Percentiles rank a stretch among this genome's conserved stretches.
Evolutionary conservation across 768 basidiomycete genomes (phyloP).

Genomic region (Psilocybe tampanensis): DNA sequence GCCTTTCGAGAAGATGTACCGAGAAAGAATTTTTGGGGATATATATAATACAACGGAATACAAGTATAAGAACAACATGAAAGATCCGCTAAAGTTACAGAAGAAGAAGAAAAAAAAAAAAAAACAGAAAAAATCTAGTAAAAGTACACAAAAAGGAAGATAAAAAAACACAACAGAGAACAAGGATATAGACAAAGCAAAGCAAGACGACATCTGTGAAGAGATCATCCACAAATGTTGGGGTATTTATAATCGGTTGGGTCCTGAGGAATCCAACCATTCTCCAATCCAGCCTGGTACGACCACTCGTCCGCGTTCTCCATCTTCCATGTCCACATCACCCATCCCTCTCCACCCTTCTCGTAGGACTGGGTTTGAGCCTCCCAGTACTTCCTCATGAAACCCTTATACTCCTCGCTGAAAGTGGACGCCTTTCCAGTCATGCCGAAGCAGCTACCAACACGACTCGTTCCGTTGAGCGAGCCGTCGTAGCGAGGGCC

Average conservation of each 20-base stretch:
- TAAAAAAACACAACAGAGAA: not conserved
- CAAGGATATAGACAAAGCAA: not conserved
- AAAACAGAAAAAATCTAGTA: not conserved
- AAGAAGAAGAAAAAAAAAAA: not conserved
- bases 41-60: too few relatives aligned
- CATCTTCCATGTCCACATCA: slow-evolving; percentile 84
- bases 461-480: slow-evolving; percentile 56
- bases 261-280: slow-evolving; percentile 81
- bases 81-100: too few relatives aligned
- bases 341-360: slow-evolving; percentile 61
- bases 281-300: slow-evolving; percentile 75
- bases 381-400: slow-evolving; percentile 80
- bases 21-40: too few relatives aligned
- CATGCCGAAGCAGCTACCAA: slow-evolving; percentile 70
- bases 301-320: slow-evolving; percentile 89
- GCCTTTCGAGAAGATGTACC: too few relatives aligned
- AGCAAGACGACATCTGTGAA: too few relatives aligned
- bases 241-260: slow-evolving; percentile 53
- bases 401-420: slow-evolving; percentile 74
- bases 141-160: not conserved
- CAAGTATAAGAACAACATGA: too few relatives aligned
- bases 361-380: slow-evolving; percentile 79
- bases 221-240: slow-evolving; percentile 7
- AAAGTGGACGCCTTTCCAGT: slow-evolving; percentile 76
- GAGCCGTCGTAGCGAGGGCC: slow-evolving; percentile 71